These are phyloP conservation scores for Lentinula boryana DNA, from an alignment of 768 basidiomycete genomes.

Conservation along the genomic window DNA sequence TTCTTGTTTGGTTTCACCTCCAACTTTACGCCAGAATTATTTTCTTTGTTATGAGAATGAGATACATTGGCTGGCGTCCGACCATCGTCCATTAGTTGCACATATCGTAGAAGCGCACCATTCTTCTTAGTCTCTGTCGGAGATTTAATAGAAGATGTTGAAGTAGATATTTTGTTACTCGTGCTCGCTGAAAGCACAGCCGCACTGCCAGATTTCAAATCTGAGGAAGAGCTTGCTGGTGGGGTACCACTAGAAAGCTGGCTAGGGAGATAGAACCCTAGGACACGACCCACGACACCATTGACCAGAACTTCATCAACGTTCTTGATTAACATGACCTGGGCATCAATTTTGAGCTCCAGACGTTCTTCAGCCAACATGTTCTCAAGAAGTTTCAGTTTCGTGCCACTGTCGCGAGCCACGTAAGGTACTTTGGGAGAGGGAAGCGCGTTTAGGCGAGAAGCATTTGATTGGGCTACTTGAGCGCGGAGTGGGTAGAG, in stretches of 20 bases:
- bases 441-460: slow-evolving; percentile 44
- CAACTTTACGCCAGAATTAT: slow-evolving; percentile 11
- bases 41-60: background rate
- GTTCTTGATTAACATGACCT: slow-evolving; percentile 71
- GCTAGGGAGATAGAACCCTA: slow-evolving; percentile 40
- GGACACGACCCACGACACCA: slow-evolving; percentile 69
- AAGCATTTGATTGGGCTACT: slow-evolving; percentile 59
- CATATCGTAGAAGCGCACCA: slow-evolving; percentile 4
- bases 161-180: background rate
- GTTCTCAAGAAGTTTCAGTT: slow-evolving; percentile 47
- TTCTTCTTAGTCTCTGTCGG: slow-evolving; percentile 7
- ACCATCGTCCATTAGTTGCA: slow-evolving; percentile 5
- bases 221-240: background rate
- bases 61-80: background rate
- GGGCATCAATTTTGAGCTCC: slow-evolving; percentile 48
- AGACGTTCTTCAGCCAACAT: slow-evolving; percentile 56
- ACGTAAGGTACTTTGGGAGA: slow-evolving; percentile 35
- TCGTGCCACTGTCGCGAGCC: slow-evolving; percentile 46
- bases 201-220: background rate
- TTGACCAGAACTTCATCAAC: slow-evolving; percentile 71
- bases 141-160: background rate
- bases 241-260: background rate
- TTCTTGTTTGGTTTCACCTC: slow-evolving; percentile 54
- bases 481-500: slow-evolving; percentile 63
- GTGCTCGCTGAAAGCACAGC: background rate